These are phyloP conservation scores for Stemphylium lycopersici DNA, from an alignment of 2,329 filamentous ascomycete genomes.

Conservation along the genomic window DNA sequence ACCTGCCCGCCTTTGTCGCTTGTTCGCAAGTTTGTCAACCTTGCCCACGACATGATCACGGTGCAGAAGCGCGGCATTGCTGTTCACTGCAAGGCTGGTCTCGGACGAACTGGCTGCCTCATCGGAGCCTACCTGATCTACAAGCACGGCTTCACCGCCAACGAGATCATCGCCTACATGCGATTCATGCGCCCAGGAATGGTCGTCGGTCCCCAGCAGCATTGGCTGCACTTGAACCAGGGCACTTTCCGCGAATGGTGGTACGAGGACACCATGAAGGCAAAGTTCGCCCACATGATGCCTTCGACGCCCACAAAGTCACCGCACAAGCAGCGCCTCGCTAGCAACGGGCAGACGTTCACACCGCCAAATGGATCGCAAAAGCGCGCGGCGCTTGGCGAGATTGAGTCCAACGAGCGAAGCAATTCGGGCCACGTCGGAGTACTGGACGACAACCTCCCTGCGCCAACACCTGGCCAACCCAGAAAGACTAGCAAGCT, in stretches of 20 bases:
- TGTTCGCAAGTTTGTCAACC: slow-evolving; percentile 92
- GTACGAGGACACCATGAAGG: slow-evolving; percentile 78
- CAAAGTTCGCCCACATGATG: slow-evolving; percentile 72
- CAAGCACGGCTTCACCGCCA: slow-evolving; percentile 94
- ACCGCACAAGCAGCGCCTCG: slow-evolving; percentile 54
- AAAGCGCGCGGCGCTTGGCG: slow-evolving; percentile 85
- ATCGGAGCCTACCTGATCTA: slow-evolving; percentile 99
- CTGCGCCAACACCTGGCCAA: slow-evolving; percentile 93
- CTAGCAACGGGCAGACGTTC: slow-evolving; percentile 72
- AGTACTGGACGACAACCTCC: slow-evolving; percentile 87
- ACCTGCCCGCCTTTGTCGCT: slow-evolving; percentile 88
- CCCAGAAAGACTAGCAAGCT: slow-evolving; percentile 85
- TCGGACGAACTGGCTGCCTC: slow-evolving; percentile 92
- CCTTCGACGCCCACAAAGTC: slow-evolving; percentile 65
- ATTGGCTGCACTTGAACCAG: slow-evolving; percentile 98
- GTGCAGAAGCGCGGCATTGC: slow-evolving; percentile 91
- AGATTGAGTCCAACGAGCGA: slow-evolving; percentile 82
- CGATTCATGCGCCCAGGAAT: slow-evolving; percentile 98
- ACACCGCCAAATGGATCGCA: slow-evolving; percentile 83
- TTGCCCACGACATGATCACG: slow-evolving; percentile 93
- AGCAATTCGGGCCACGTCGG: slow-evolving; percentile 57
- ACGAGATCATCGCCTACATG: slow-evolving; percentile 98
- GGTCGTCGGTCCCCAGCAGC: slow-evolving; percentile 98
- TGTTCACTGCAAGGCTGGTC: slow-evolving; percentile 97
- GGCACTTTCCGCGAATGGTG: slow-evolving; percentile 98